Base-by-base conservation (phyloP, 2,329 filamentous ascomycete genomes). In the Fusarium sp. region DNA sequence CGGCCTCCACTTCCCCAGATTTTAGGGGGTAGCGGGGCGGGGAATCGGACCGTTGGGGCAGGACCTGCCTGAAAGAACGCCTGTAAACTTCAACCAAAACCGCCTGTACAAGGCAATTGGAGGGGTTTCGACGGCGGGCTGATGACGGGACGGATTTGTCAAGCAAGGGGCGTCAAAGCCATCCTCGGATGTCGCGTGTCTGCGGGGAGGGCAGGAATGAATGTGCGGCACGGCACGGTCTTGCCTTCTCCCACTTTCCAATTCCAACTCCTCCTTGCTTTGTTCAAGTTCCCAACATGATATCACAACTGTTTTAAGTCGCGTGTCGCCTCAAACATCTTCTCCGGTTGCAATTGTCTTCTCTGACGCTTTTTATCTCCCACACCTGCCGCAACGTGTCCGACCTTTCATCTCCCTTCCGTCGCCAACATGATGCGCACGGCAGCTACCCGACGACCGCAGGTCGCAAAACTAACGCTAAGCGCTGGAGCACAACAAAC, bases 401-500 rank as follows among this genome's bases (percentile, higher is more conserved):
- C 31, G 27, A 27, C 42, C 31, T 16, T 38, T 25, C 57, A 23
- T 51, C 18, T 14, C 40, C 60, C 54, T 58, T 25, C 25, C 40
- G 29, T 57, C 49, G 56, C 38, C 60, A 65, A 69, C 40, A 75
- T 73, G 73, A 56, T 69, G 62, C 66, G 70, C 51, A 27, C 46
- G 60, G 44, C 53, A 49, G 40, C 60, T 23, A 14, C 38, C 6
- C 34, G 27, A 20, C 57, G 57, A 36, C 61, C 59, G n/a, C 59
- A 36, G 27, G 59, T 53, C 36, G 25, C 36, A 23, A 50, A 53
- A 31, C 16, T 44, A 9, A 38, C n/a, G 14, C 14, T 65, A 23
- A 36, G 23, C 31, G 27, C 34, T 23, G 36, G 44, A 49, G 25
- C 42, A 51, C 31, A 49, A 50, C 40, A 50, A 33, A 36, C n/a